A percentile compares a stretch with the other conserved stretches of the same genome.
phyloP scores from a whole-genome alignment of 371 early-diverging fungal species.

The Mortierella sp. region DNA sequence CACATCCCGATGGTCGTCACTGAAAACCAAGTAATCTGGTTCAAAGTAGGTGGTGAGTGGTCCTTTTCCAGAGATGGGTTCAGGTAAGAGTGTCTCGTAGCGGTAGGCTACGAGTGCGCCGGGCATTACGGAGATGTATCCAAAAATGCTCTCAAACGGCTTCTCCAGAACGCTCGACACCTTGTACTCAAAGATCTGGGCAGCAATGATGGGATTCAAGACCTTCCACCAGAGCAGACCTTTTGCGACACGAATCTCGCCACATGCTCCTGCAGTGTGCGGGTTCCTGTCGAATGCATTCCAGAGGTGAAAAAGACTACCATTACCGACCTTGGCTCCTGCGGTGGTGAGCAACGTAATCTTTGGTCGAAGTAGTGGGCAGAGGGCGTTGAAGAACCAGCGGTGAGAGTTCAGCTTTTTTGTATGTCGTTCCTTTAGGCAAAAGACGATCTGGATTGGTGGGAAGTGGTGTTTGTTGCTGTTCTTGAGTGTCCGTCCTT shows the following conservation, averaged over 20 bases:
- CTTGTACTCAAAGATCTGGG: conserved; percentile 95
- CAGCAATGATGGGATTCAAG: conserved; percentile 91
- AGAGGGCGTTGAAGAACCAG: conserved; percentile 97
- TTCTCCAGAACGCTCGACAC: conserved; percentile 95
- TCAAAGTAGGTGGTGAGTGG: conserved; percentile 89
- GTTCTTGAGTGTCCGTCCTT: conserved; percentile 63
- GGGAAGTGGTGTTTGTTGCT: conserved; percentile 77
- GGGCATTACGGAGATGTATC: conserved; percentile 92
- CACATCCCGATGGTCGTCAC: conserved; percentile 68
- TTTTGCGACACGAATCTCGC: conserved; percentile 93
- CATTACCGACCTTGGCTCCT: conserved; percentile 89
- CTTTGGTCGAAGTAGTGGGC: conserved; percentile 84
- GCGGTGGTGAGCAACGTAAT: conserved; percentile 94
- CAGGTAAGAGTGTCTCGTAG: conserved; percentile 79
- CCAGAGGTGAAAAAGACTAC: conserved; percentile 92
- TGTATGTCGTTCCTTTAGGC: conserved; percentile 90
- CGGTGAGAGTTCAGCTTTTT: conserved; percentile 97
- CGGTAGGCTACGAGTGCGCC: conserved; percentile 95
- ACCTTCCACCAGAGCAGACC: conserved; percentile 79
- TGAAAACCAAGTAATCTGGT: conserved; percentile 85
- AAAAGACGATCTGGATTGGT: conserved; percentile 92
- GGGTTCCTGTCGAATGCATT: conserved; percentile 91
- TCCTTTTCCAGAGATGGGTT: conserved; percentile 61
- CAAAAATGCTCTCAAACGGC: conserved; percentile 91
- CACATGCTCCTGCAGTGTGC: conserved; percentile 94